These are phyloP conservation scores for Candida methanosorbosa DNA, from an alignment of 805 yeast species.

Conservation along the genomic window DNA sequence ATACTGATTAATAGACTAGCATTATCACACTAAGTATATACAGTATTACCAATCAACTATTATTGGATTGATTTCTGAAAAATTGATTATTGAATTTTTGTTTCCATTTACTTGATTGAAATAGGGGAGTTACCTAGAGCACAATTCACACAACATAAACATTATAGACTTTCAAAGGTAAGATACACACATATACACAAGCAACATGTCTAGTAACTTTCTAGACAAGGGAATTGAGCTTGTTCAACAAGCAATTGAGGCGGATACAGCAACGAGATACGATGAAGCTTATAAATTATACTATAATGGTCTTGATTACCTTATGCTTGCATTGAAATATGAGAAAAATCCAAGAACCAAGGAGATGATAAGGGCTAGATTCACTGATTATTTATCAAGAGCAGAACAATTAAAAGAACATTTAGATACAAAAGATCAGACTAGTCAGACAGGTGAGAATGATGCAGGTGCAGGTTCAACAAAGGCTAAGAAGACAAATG, in stretches of 20 bases:
- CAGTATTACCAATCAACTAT: no score
- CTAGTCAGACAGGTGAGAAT: constrained; percentile 38
- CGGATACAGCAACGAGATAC: constrained; percentile 81
- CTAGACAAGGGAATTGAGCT: constrained; percentile 90
- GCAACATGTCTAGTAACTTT: constrained; percentile 45
- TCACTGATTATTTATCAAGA: constrained; percentile 82
- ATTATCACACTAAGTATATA: no score
- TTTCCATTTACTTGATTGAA: no score
- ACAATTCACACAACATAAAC: no score
- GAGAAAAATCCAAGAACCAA: constrained; percentile 88
- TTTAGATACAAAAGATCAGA: constrained; percentile 51
- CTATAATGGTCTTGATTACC: constrained; percentile 87
- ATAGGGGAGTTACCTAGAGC: no score
- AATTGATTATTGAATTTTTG: background rate
- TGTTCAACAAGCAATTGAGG: constrained; percentile 90
- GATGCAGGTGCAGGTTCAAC: constrained; percentile 51
- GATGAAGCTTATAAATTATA: constrained; percentile 93
- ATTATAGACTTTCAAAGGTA: no score
- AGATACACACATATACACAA: no score
- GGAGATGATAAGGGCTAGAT: constrained; percentile 79
- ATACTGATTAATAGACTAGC: no score
- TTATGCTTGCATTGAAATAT: constrained; percentile 91
- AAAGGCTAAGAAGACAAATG: constrained; percentile 38
- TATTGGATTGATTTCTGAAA: no score
- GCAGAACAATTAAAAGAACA: constrained; percentile 93